Evolutionary conservation across 345 rosid species (phyloP).

Genomic region (Litchi chinensis): DNA sequence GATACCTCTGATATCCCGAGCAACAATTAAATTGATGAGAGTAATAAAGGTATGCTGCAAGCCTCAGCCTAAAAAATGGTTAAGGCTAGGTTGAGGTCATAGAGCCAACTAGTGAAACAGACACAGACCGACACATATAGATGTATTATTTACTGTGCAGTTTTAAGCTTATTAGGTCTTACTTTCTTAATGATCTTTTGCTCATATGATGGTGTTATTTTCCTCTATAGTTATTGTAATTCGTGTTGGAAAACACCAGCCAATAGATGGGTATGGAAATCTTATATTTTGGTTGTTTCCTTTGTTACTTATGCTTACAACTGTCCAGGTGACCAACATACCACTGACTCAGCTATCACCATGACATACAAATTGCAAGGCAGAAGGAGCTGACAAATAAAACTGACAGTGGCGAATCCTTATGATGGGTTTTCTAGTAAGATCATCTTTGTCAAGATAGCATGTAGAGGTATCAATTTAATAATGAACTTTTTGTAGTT

Average conservation of each 20-base stretch:
- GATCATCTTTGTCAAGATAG: neutral
- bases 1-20: neutral
- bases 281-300: conserved; percentile 2
- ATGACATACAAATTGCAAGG: neutral
- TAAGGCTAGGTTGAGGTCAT: neutral
- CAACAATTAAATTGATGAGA: neutral
- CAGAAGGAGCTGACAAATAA: conserved; percentile 4
- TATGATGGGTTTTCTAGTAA: neutral
- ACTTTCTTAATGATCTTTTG: neutral
- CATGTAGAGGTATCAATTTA: neutral
- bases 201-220: neutral
- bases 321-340: conserved; percentile 1
- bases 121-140: neutral
- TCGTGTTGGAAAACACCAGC: neutral
- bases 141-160: neutral
- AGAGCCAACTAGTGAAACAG: neutral
- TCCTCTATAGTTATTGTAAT: neutral
- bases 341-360: conserved; percentile 2
- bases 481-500: neutral
- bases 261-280: conserved; percentile 1
- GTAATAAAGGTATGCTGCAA: neutral
- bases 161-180: neutral
- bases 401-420: neutral
- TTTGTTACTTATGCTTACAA: neutral
- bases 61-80: neutral